A percentile compares a stretch with the other conserved stretches of the same genome.
phyloP scores from a whole-genome alignment of 306 rosid genomes.

The Sicyos edulis region DNA sequence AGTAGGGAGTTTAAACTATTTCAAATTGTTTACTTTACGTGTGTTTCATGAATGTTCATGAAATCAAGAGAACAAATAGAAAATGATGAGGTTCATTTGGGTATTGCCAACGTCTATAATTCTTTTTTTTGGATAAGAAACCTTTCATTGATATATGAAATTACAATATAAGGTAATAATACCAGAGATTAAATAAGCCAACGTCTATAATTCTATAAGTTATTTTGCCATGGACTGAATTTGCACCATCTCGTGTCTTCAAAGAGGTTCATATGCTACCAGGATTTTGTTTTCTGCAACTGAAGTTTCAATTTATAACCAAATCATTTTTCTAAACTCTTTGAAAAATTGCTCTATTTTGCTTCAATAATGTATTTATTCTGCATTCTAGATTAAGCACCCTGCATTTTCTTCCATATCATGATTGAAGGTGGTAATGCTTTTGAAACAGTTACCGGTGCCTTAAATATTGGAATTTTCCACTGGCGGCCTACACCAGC shows the following conservation, averaged over 20 bases:
- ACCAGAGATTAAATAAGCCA: too few species aligned
- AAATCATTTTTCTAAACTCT: background rate
- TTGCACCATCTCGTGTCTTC: background rate
- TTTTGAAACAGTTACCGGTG: too few species aligned
- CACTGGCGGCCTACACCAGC: too few species aligned
- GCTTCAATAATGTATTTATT: too few species aligned
- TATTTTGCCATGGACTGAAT: background rate
- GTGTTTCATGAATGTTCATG: constrained; percentile 3
- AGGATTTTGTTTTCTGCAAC: constrained; percentile 1
- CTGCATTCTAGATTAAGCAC: too few species aligned
- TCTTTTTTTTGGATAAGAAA: too few species aligned
- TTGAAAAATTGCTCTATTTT: background rate
- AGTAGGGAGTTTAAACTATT: background rate
- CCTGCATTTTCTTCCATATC: too few species aligned
- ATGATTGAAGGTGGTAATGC: too few species aligned
- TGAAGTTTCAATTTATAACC: background rate
- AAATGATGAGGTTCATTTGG: constrained; percentile 8
- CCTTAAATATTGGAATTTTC: too few species aligned
- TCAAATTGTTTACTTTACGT: background rate
- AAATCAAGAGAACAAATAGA: background rate
- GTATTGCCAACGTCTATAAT: background rate
- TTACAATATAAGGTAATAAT: too few species aligned
- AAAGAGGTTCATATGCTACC: background rate
- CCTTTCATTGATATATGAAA: too few species aligned
- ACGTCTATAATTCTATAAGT: background rate